Evolutionary conservation across 1,139 yeast genomes (phyloP).

Genomic region (Tardiomyces blankii): DNA sequence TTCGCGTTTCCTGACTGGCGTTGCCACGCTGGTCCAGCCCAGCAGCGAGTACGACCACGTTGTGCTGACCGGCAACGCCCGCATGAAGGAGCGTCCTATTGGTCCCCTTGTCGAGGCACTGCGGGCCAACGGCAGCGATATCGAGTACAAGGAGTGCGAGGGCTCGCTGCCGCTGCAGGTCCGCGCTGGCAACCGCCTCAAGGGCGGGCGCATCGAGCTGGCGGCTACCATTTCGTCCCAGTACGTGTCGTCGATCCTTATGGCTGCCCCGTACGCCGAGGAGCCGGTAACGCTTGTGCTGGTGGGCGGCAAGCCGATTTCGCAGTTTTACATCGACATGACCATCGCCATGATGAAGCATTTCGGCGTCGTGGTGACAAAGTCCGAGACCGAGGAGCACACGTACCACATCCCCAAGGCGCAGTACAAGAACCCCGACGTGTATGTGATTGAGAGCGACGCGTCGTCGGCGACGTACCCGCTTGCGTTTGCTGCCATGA

Average conservation of each 20-base stretch:
- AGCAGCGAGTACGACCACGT: conserved; percentile 37
- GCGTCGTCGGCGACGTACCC: conserved; percentile 99
- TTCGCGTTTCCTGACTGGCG: conserved; percentile 84
- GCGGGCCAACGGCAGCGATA: conserved; percentile 61
- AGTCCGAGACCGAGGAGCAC: conserved; percentile 58
- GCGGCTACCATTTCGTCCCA: conserved; percentile 97
- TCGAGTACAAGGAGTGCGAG: conserved; percentile 56
- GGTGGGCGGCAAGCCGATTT: conserved; percentile 95
- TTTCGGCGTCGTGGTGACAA: conserved; percentile 74
- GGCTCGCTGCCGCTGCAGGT: conserved; percentile 86
- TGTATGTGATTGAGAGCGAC: conserved; percentile 87
- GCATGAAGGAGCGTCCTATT: conserved; percentile 97
- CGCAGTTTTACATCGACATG: conserved; percentile 94
- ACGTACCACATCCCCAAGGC: conserved; percentile 90
- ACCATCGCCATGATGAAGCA: conserved; percentile 90
- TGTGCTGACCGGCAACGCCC: conserved; percentile 79
- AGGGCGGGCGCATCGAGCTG: conserved; percentile 87
- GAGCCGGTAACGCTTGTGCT: conserved; percentile 78
- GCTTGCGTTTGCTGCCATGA: conserved; percentile 94
- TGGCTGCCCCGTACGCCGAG: conserved; percentile 96
- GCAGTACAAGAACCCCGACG: conserved; percentile 64
- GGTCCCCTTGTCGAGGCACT: conserved; percentile 94
- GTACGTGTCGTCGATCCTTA: conserved; percentile 87
- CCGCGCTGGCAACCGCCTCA: conserved; percentile 55
- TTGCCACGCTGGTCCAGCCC: conserved; percentile 63